phyloP scores from a whole-genome alignment of 2,329 filamentous ascomycete genomes.

The Diplodia sapinea region DNA sequence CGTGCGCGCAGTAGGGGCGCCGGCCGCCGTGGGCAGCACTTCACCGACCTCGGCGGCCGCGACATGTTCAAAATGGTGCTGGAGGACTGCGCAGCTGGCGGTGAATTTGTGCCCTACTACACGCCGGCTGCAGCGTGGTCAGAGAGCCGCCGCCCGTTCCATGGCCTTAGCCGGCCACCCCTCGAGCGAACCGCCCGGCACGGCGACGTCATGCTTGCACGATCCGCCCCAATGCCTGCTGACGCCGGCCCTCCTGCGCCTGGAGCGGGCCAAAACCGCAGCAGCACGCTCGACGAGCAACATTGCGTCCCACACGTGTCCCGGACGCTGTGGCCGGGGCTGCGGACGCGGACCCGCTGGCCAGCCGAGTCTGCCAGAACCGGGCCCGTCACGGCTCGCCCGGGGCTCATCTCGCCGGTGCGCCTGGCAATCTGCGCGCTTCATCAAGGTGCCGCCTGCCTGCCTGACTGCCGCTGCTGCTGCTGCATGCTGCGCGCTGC shows the following conservation, averaged over 20 bases:
- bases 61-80: background rate
- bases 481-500: background rate
- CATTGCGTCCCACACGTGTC: slow-evolving; percentile 6
- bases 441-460: slow-evolving; percentile 12
- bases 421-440: slow-evolving; percentile 19
- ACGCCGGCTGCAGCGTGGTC: slow-evolving; percentile 19
- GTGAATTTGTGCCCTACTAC: slow-evolving; percentile 18
- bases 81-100: background rate
- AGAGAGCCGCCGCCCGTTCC: background rate
- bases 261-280: slow-evolving; percentile 16
- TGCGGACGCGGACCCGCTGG: background rate
- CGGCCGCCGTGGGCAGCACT: background rate
- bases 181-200: background rate
- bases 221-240: slow-evolving; percentile 19
- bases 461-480: slow-evolving; percentile 10
- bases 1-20: no score
- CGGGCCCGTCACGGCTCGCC: slow-evolving; percentile 3
- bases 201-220: slow-evolving; percentile 19
- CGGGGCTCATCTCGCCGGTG: slow-evolving; percentile 2
- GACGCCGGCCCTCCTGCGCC: slow-evolving; percentile 6
- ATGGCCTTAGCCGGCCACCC: background rate
- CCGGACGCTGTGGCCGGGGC: background rate
- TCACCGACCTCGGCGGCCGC: slow-evolving; percentile 6
- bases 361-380: background rate
- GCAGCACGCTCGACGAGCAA: background rate